Base-by-base conservation (phyloP, 164 flowering plant species). In the Brasenia schreberi region DNA sequence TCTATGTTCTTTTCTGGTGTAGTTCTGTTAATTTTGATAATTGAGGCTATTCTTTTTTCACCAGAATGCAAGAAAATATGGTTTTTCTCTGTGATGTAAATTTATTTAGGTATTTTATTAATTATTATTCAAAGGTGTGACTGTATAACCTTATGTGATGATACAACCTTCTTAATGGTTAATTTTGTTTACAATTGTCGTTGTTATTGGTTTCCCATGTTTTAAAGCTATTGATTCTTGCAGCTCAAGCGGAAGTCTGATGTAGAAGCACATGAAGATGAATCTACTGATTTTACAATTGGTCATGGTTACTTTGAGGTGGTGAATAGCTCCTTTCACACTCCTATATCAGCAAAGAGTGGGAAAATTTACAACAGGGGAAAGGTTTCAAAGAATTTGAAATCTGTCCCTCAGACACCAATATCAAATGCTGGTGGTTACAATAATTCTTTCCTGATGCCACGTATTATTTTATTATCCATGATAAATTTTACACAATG, bases 391-490 rank as follows among this genome's bases (percentile, higher is more conserved):
- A 87, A 76, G 74, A 73, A 74, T 64, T 74, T 65, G 65, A 82
- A 70, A 72, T 72, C 83, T 45, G 80, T 67, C 42, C 87, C 90
- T 65, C 88, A 78, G 66, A 88, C 87, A 14, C 89, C 89, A n/a
- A 65, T 77, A 16, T 77, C 85, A 49, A 81, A 85, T 77, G 80
- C 80, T 67, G 94, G 97, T 87, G 68, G 75, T 74, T 16, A 66
- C 18, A 7, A n/a, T 11, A 4, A 61, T 61, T 61, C 16, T 49
- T 14, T 9, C 16, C 5, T 14, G 10, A 49, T 14, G 12, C 56
- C 12, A 49, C 9, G 56, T 14, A 9, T 49, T 49, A 9, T 49
- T 49, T 49, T 49, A 5, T 49, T 49, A 49, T 49, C 56, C 10
- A 49, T 9, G 16, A 9, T 49, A 49, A 49, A 14, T 9, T 9